Evolutionary conservation across 208 protist species (phyloP).

Genomic region (Acanthamoeba culbertsoni): DNA sequence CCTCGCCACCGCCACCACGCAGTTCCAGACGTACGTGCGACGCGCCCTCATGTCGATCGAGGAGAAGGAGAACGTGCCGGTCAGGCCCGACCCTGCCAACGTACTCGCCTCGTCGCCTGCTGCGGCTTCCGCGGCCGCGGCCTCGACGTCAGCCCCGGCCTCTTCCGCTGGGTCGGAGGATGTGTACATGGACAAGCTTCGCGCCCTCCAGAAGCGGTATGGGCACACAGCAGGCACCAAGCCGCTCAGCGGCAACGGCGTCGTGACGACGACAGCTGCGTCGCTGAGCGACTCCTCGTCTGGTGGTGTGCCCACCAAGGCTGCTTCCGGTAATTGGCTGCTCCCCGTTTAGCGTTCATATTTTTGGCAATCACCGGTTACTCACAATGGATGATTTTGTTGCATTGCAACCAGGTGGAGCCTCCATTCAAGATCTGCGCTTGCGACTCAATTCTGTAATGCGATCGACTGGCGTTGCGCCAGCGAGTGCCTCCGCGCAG

Average conservation of each 20-base stretch:
- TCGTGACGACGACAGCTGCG: not conserved
- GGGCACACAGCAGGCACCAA: not conserved
- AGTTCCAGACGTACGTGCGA: slow-evolving; percentile 57
- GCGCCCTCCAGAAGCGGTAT: slow-evolving; percentile 36
- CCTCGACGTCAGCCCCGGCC: not conserved
- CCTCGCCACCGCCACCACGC: not conserved
- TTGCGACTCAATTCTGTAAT: not conserved
- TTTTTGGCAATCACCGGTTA: not conserved
- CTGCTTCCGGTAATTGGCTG: too few species aligned
- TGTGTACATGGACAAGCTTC: slow-evolving; percentile 57
- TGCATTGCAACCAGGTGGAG: too few species aligned
- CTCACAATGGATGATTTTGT: too few species aligned
- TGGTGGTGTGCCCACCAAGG: too few species aligned
- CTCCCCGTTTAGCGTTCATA: not conserved
- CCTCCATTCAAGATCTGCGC: slow-evolving; percentile 32
- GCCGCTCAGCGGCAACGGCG: not conserved
- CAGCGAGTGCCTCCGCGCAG: not conserved
- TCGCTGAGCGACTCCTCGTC: not conserved
- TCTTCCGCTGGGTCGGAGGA: not conserved
- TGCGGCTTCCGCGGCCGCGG: not conserved
- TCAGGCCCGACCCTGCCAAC: not conserved
- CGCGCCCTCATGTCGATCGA: not conserved
- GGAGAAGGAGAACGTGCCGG: slow-evolving; percentile 37
- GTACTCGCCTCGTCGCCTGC: not conserved
- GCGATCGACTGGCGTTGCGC: not conserved